Evolutionary conservation across 2,329 filamentous ascomycete species (phyloP).

Genomic region (Fusarium sp.): DNA sequence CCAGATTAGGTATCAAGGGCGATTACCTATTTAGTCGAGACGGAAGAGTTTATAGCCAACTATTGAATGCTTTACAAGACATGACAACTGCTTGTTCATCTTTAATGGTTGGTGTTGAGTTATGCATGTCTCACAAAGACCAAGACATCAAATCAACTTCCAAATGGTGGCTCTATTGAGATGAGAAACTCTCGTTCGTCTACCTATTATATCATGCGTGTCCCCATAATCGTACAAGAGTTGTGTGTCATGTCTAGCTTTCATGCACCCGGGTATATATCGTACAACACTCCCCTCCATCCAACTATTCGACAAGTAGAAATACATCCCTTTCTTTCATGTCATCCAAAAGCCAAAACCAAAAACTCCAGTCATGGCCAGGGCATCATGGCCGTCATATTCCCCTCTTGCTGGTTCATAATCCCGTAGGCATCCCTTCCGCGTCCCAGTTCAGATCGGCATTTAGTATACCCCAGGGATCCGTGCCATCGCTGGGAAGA

Average conservation of each 20-base stretch:
- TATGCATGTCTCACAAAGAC: background rate
- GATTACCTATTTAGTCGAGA: background rate
- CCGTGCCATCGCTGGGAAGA: conserved; percentile 37
- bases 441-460: conserved; percentile 43
- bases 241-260: conserved; percentile 22
- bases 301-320: background rate
- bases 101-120: background rate
- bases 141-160: background rate
- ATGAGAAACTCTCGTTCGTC: background rate
- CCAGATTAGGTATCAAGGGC: background rate
- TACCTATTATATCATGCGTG: background rate
- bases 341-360: conserved; percentile 1
- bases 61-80: background rate
- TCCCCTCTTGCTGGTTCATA: background rate
- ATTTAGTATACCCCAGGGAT: conserved; percentile 47
- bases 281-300: conserved; percentile 23
- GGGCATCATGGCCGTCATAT: conserved; percentile 4
- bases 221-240: conserved; percentile 26
- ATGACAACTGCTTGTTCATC: background rate
- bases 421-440: conserved; percentile 12
- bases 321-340: background rate
- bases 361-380: background rate
- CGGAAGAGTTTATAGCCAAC: background rate
- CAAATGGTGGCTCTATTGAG: background rate
- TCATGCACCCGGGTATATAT: conserved; percentile 27